Evolutionary conservation across 1,139 yeast genomes (phyloP), one percentile per base, ranked within the genome.

Genomic region (Insectozyma bohioensis): DNA sequence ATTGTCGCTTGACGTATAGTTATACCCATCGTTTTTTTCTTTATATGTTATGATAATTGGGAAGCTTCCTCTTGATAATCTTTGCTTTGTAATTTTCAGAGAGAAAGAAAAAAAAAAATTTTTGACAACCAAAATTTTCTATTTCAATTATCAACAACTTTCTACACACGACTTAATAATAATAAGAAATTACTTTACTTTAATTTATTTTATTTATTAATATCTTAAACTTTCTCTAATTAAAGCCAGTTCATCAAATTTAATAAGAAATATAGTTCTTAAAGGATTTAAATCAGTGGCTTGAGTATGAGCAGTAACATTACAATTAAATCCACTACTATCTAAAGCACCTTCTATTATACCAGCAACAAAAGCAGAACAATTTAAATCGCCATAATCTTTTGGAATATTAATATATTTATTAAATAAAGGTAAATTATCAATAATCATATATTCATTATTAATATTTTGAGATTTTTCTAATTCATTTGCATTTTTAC

Each of bases 351-450:
- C 97, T 54, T 90, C 96, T 17, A 92, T 75, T 17, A 92, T 76
- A 0, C 98, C 98, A 1, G 97, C 97, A 2, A 84, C 77, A 49
- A 85, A 85, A 0, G 96, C 90, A 8, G 85, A 82, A 50, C 95
- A 85, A 49, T 84, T 85, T 48, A 87, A 69, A 43, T 81, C 81
- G 6, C 85, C 81, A 54, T 83, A 80, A 43, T 87, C 95, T 45
- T 75, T 78, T 3, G 96, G 95, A 4, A 85, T 81, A 20, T 85
- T 78, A 16, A 92, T 80, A 54, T 76, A 92, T 47, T 78, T 81
- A 8, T 92, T 75, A 31, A 90, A 71, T 35, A 84, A 50, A 3
- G 98, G 98, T 16, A 73, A 61, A 48, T 85, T 80, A 54, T 92
- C 98, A 13, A 83, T 81, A 39, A 94, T 86, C 87, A 78, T 80